phyloP scores from a whole-genome alignment of 2,329 filamentous ascomycete genomes.

The Coniochaeta sp. region DNA sequence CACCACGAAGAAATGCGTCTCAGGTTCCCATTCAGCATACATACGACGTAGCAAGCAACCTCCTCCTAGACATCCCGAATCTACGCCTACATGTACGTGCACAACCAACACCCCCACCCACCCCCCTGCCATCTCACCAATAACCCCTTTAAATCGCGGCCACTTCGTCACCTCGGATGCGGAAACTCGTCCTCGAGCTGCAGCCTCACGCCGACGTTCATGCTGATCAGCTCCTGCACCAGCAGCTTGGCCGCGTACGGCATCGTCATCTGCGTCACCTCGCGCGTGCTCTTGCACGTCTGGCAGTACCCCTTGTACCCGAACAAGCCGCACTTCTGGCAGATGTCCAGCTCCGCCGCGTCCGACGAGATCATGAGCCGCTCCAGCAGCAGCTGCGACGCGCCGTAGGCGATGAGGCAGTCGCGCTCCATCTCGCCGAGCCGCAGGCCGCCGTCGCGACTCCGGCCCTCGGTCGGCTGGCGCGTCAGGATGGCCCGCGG shows the following conservation, averaged over 20 bases:
- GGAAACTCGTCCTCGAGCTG: constrained; percentile 94
- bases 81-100: neutral
- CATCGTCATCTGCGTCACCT: constrained; percentile 89
- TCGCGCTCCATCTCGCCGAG: constrained; percentile 99
- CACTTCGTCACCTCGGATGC: constrained; percentile 33
- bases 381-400: constrained; percentile 84
- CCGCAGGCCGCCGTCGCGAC: constrained; percentile 82
- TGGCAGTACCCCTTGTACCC: constrained; percentile 94
- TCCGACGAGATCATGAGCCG: constrained; percentile 92
- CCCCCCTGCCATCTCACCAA: neutral
- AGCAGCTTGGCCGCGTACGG: constrained; percentile 95
- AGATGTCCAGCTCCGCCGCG: constrained; percentile 85
- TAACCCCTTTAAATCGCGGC: too few species aligned
- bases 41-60: neutral
- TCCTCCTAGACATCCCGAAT: neutral
- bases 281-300: constrained; percentile 77
- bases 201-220: constrained; percentile 94
- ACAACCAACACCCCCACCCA: too few species aligned
- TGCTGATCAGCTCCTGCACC: constrained; percentile 92
- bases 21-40: neutral
- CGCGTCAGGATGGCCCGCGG: constrained; percentile 87
- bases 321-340: constrained; percentile 89
- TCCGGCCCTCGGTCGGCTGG: constrained; percentile 93
- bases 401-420: constrained; percentile 94
- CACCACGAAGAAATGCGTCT: neutral